Conservation (phyloP, 805 yeast species). For the Candida endomychidarum region DNA sequence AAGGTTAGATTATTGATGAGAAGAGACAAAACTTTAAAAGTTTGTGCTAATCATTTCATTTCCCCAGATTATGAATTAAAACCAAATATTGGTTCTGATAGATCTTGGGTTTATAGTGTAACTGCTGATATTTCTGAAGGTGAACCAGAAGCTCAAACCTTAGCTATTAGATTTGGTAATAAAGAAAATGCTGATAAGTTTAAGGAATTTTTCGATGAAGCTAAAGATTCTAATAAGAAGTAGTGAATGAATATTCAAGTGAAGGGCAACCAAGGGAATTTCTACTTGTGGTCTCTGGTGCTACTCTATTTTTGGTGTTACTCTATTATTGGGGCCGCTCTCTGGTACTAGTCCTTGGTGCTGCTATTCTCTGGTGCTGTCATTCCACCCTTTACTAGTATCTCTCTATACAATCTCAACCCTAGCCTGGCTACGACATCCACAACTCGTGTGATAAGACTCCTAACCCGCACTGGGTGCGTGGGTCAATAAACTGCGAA, state of each 20-base stretch:
- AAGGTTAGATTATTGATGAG: conserved; percentile 95
- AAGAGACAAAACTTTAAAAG: conserved; percentile 97
- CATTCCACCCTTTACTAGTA: no score
- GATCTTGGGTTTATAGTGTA: conserved; percentile 97
- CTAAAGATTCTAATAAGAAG: conserved; percentile 50
- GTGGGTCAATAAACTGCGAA: conserved; percentile 7
- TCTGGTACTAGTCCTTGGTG: no score
- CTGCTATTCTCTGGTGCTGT: no score
- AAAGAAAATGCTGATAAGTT: conserved; percentile 93
- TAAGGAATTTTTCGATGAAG: conserved; percentile 87
- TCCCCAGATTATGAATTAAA: conserved; percentile 78
- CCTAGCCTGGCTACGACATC: no score
- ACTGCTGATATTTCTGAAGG: conserved; percentile 96
- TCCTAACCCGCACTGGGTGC: no score
- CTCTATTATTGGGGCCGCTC: background rate
- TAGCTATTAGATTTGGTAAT: conserved; percentile 92
- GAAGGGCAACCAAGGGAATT: no score
- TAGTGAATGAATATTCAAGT: conserved; percentile 1
- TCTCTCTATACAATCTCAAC: no score
- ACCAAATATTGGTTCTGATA: conserved; percentile 94
- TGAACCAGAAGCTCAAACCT: conserved; percentile 90
- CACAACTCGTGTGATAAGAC: no score
- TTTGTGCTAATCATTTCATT: conserved; percentile 95
- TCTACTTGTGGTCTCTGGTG: no score
- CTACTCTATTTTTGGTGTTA: no score